Evolutionary conservation across 2,329 filamentous ascomycete genomes (phyloP), one percentile per base, ranked within the genome.

Genomic region (Hypoxylon sp.): DNA sequence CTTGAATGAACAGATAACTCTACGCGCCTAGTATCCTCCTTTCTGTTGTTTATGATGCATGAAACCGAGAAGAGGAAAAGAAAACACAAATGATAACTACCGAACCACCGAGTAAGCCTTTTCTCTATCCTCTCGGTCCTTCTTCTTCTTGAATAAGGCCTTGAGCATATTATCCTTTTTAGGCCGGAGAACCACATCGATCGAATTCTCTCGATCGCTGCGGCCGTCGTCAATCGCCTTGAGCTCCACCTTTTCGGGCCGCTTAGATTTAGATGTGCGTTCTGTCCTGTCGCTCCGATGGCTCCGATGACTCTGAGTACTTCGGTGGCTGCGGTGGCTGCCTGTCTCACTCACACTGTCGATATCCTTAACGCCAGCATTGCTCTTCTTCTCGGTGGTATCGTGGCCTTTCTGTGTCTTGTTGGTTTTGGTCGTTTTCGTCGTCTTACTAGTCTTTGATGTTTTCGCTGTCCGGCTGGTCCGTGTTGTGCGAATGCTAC

Each of bases 121-220:
- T 46, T 69, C 63, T 29, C 63, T 65, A 3, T 75, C 71, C 2
- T 75, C 72, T 5, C 67, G 61, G 30, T 82, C 80, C 76, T 84
- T 85, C 77, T 85, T 87, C 77, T 81, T 84, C 79, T 84, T 86
- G 74, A 89, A 88, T 61, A 88, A 69, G 2, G 81, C 77, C 79
- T 87, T 88, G 67, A 89, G 81, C 85, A 88, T 85, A 72, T 83
- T 87, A 41, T 84, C 80, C 66, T 80, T 81, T 67, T 78, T 77
- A 8, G 82, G 81, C 41, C 81, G 77, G n/a, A 85, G 67, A 2
- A 82, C 79, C 29, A 79, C 58, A n/a, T 80, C 78, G 50, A 80
- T 69, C 5, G 73, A 73, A 46, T 74, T 76, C 9, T 74, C 75
- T 32, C 76, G 79, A 52, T 79, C 80, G 32, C 68, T 70, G 57